Evolutionary conservation across 2,329 filamentous ascomycete genomes (phyloP).

Genomic region (Plenodomus tracheiphilus): DNA sequence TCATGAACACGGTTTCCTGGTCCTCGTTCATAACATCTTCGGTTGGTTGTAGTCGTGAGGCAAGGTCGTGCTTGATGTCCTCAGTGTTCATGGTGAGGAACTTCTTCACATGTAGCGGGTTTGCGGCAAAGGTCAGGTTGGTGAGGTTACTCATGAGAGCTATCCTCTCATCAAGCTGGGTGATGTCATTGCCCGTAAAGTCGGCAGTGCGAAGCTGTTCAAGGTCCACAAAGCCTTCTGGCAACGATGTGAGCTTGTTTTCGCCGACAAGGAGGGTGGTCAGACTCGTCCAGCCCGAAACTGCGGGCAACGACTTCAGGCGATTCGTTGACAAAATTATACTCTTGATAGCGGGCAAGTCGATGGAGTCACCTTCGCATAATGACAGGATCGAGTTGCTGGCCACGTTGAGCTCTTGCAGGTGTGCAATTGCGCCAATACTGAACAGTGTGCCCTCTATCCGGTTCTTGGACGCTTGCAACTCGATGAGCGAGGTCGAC

Average conservation of each 20-base stretch:
- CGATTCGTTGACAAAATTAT: conserved; percentile 82
- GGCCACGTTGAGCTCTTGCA: conserved; percentile 79
- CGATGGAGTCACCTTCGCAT: conserved; percentile 55
- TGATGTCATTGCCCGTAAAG: conserved; percentile 83
- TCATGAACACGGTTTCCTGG: conserved; percentile 7
- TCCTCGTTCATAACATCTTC: conserved; percentile 5
- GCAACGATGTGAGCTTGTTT: conserved; percentile 77
- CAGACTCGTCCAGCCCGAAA: conserved; percentile 74
- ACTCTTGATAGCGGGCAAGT: conserved; percentile 71
- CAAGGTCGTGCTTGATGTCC: conserved; percentile 76
- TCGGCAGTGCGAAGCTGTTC: conserved; percentile 74
- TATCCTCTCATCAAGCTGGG: conserved; percentile 73
- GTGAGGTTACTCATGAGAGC: conserved; percentile 77
- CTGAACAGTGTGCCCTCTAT: conserved; percentile 71
- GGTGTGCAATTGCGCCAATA: conserved; percentile 60
- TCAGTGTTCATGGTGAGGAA: conserved; percentile 79
- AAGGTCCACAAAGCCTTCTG: conserved; percentile 71
- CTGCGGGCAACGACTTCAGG: conserved; percentile 70
- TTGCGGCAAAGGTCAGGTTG: conserved; percentile 79
- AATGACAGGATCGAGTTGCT: conserved; percentile 69
- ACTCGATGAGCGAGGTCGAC: conserved; percentile 66
- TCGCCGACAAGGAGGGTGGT: conserved; percentile 76
- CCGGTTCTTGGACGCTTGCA: conserved; percentile 77
- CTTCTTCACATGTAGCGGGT: conserved; percentile 86
- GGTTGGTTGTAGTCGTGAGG: conserved; percentile 64